Conservation (phyloP, 495 filamentous ascomycete genomes). For the Penicillium malachiteum region DNA sequence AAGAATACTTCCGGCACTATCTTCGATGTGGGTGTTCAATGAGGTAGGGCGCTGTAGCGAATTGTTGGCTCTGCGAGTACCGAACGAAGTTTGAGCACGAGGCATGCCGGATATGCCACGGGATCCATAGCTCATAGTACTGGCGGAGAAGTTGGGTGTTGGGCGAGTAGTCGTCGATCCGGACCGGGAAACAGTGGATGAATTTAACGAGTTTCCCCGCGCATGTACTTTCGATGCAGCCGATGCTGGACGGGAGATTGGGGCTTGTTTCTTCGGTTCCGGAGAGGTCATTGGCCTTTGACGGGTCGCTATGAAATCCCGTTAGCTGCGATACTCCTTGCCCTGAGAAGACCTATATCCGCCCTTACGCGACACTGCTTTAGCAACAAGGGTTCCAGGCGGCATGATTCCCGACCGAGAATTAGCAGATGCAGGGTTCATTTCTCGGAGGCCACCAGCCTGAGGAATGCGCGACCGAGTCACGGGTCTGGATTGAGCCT, state of each 20-base stretch:
- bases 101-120: conserved; percentile 48
- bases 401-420: conserved; percentile 55
- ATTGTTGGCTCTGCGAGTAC: conserved; percentile 41
- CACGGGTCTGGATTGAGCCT: conserved; percentile 29
- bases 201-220: conserved; percentile 44
- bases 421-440: conserved; percentile 68
- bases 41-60: conserved; percentile 57
- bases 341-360: too few relatives aligned
- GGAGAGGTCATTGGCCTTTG: conserved; percentile 52
- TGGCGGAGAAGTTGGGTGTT: conserved; percentile 53
- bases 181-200: conserved; percentile 43
- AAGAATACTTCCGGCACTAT: conserved; percentile 39
- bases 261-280: conserved; percentile 37
- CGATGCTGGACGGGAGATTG: conserved; percentile 28
- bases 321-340: not conserved
- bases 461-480: conserved; percentile 39
- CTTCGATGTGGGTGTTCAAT: conserved; percentile 55
- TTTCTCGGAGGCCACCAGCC: conserved; percentile 48
- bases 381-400: conserved; percentile 47
- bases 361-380: conserved; percentile 37
- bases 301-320: conserved; percentile 44
- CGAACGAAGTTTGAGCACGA: conserved; percentile 49
- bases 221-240: conserved; percentile 39
- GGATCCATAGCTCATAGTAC: conserved; percentile 47
- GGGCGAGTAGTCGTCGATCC: conserved; percentile 51